Base-by-base conservation (phyloP, 2,329 filamentous ascomycete genomes). In the Diaporthe sp. region DNA sequence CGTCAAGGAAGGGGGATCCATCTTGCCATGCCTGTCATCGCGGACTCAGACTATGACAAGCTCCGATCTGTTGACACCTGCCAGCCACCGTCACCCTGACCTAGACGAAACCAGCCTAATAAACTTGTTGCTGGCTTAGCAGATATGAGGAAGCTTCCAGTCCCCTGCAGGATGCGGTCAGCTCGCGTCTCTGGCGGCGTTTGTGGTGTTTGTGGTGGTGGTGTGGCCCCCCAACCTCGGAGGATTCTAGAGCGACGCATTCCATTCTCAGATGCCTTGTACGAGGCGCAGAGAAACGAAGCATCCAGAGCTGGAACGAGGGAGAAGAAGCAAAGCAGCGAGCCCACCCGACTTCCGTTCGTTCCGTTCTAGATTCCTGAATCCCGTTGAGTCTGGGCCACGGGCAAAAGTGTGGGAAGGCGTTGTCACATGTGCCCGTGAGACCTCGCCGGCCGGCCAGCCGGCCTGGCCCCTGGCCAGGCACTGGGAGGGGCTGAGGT, bases 1-100 rank as follows among this genome's bases (percentile, higher is more conserved):
- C 63, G 63, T 37, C 13, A n/a, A 25, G 10, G 25, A 27, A 13
- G 8, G 32, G 65, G 65, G 25, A 50, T 56, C 50, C 53, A 55
- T 70, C 66, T 55, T 35, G 51, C 39, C 68, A 59, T 59, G 68
- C 53, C 55, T 47, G 68, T 70, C 68, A 70, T 70, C 27, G 53
- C 68, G 44, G 51, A 70, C 53, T 50, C 1, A 22, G 68, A 22
- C 22, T 22, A 37, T 51, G 63, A 70, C 68, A 70, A 39, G 68
- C 27, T 59, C 68, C 68, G 68, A 70, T 56, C 66, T 47, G 68
- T 58, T 70, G 51, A 47, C 47, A 56, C 39, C 51, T 44, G 42
- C 37, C 51, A 32, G 25, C 68, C 51, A 56, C 35, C 32, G 15
- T 25, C 39, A 58, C 22, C 39, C 22, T 37, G 37, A 25, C 51